Base-by-base conservation (phyloP, 2,329 filamentous ascomycete genomes). In the Penicillium sp. region DNA sequence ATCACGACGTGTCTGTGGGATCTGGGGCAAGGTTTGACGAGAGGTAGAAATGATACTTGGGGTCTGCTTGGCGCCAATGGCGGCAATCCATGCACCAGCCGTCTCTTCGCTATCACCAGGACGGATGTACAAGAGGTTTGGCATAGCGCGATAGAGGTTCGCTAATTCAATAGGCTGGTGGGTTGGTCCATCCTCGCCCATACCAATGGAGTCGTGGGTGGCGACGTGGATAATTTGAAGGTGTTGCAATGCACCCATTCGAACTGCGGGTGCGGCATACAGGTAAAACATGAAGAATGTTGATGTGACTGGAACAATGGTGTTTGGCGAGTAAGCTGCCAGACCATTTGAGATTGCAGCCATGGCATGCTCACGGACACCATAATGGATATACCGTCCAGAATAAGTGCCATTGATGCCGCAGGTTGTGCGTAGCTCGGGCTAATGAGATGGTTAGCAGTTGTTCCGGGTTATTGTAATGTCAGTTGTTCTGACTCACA, bases 311-410 rank as follows among this genome's bases (percentile, higher is more conserved):
- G 83, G 83, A 8, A 86, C 70, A 59, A 86, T 78, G 0, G 82
- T 83, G 25, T 77, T 79, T 35, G 76, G 80, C 55, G 75, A 73
- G 56, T 77, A 87, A 1, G 84, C 84, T 0, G 84, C 83, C 4
- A 87, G 69, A 3, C 84, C 85, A 65, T 96, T 96, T 81, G 95
- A 89, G 78, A 95, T 90, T 70, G 89, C 89, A 2, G 77, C 77
- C 84, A 87, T 87, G 52, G 83, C 83, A 64, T 86, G 83, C 61
- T 86, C 83, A 12, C 84, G 80, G 47, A 86, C 80, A 45, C 84
- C 84, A 66, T 78, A 86, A 66, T 82, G 83, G 56, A 86, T 74
- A 57, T 78, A 78, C 8, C 77, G 74, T 22, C 77, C 77, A 2
- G 68, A 66, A 61, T 81, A 81, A 68, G 80, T 72, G 40, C 84